These are phyloP conservation scores for Logfia minima DNA, from an alignment of 129 eudicot genomes.

Conservation along the genomic window DNA sequence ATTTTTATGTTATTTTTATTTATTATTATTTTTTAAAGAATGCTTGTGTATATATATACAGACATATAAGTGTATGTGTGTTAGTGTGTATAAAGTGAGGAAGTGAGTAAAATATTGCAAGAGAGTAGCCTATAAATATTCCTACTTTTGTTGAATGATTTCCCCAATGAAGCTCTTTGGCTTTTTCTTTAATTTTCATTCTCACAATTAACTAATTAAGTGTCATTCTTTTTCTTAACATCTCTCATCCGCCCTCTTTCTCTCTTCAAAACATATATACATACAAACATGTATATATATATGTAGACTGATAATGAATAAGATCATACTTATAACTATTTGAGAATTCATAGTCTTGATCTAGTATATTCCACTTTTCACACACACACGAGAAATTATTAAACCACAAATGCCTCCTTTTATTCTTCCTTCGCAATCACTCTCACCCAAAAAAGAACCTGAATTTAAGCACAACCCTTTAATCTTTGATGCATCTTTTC, in stretches of 20 bases:
- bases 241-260: slow-evolving; percentile 18
- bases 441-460: slow-evolving; percentile 25
- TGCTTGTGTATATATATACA: not conserved
- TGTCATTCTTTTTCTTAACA: slow-evolving; percentile 38
- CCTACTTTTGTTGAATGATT: slow-evolving; percentile 34
- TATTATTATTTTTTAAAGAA: not conserved
- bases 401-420: slow-evolving; percentile 24
- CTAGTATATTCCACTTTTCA: slow-evolving; percentile 21
- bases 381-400: not conserved
- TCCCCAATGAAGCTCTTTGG: slow-evolving; percentile 43
- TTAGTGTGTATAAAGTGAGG: slow-evolving; percentile 19
- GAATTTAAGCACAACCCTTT: slow-evolving; percentile 29
- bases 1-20: not conserved
- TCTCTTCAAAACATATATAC: slow-evolving; percentile 6
- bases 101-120: slow-evolving; percentile 29
- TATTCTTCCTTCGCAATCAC: slow-evolving; percentile 26
- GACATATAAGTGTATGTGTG: not conserved
- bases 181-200: slow-evolving; percentile 37
- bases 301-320: slow-evolving; percentile 17
- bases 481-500: slow-evolving; percentile 53
- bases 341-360: slow-evolving; percentile 29
- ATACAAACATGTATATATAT: slow-evolving; percentile 21
- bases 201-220: slow-evolving; percentile 17
- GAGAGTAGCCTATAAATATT: slow-evolving; percentile 28
- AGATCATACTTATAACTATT: slow-evolving; percentile 20